A percentile compares a stretch with the other conserved stretches of the same genome.
These are phyloP conservation scores for Podospora sp. DNA, from an alignment of 495 filamentous ascomycete species.

Conservation along the genomic window DNA sequence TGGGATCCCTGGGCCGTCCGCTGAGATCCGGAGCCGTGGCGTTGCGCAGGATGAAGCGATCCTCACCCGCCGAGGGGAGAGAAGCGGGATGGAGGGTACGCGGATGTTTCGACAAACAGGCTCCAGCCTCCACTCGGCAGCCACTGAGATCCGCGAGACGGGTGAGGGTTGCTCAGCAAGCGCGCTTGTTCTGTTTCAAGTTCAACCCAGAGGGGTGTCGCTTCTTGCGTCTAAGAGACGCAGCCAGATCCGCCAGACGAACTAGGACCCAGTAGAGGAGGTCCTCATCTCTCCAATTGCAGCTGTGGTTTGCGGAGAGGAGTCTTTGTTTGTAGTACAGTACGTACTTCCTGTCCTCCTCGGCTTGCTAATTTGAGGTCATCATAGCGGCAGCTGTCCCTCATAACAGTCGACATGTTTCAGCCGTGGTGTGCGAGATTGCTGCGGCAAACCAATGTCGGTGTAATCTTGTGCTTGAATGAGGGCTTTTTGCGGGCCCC, in stretches of 20 bases:
- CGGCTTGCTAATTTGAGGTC: constrained; percentile 16
- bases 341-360: background rate
- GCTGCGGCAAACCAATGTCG: constrained; percentile 16
- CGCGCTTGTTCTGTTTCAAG: constrained; percentile 44
- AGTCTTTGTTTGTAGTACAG: background rate
- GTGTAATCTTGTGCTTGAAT: constrained; percentile 19
- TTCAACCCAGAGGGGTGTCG: constrained; percentile 23
- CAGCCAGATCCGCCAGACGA: constrained; percentile 23
- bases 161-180: constrained; percentile 14
- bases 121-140: constrained; percentile 17
- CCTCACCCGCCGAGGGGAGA: background rate
- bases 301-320: background rate
- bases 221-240: constrained; percentile 30
- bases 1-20: constrained; percentile 23
- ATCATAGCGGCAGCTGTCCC: background rate
- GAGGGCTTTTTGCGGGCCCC: constrained; percentile 14
- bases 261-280: background rate
- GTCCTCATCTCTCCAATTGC: constrained; percentile 20
- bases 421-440: constrained; percentile 10
- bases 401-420: constrained; percentile 7
- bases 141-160: constrained; percentile 22
- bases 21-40: constrained; percentile 23
- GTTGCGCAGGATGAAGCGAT: constrained; percentile 23
- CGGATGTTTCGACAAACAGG: constrained; percentile 9
- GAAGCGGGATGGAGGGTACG: constrained; percentile 5